Percentiles rank a stretch among this genome's conserved stretches.
Evolutionary conservation across 164 flowering plant genomes (phyloP).

Genomic region (Amborella trichopoda): DNA sequence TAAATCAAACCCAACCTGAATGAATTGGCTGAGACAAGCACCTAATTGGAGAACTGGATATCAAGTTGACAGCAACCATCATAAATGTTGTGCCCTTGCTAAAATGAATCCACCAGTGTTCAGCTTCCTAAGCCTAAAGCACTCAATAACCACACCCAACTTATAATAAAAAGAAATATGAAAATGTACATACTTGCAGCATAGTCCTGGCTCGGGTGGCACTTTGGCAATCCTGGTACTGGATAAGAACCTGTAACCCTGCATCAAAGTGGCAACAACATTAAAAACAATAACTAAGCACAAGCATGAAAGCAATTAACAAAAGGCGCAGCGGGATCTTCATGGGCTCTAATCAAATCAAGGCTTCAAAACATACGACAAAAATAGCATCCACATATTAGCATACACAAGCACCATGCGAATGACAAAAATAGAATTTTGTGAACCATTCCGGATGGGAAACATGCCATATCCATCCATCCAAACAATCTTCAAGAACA

Average conservation of each 20-base stretch:
- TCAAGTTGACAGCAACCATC: conserved; percentile 99
- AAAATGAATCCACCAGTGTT: conserved; percentile 1
- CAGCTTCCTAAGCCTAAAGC: neutral
- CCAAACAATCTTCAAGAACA: too few relatives aligned
- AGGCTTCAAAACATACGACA: too few relatives aligned
- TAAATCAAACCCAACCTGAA: too few relatives aligned
- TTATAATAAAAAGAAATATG: neutral
- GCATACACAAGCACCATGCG: too few relatives aligned
- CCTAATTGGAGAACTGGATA: conserved; percentile 93
- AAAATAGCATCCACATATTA: too few relatives aligned
- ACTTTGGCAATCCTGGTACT: conserved; percentile 66
- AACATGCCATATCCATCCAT: too few relatives aligned
- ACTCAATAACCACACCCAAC: neutral
- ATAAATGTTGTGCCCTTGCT: conserved; percentile 90
- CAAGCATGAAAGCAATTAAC: neutral
- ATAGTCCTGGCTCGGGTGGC: conserved; percentile 70
- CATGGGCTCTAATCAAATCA: neutral
- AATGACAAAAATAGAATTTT: too few relatives aligned
- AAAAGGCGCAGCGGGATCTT: neutral
- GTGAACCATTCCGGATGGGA: too few relatives aligned
- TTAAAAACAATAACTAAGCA: neutral
- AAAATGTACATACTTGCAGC: conserved; percentile 55
- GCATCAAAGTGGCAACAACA: conserved; percentile 6
- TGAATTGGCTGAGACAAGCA: conserved; percentile 4
- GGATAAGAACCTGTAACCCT: conserved; percentile 97